Base-by-base conservation (phyloP, 208 protist species). In the Trypanosoma grayi region DNA sequence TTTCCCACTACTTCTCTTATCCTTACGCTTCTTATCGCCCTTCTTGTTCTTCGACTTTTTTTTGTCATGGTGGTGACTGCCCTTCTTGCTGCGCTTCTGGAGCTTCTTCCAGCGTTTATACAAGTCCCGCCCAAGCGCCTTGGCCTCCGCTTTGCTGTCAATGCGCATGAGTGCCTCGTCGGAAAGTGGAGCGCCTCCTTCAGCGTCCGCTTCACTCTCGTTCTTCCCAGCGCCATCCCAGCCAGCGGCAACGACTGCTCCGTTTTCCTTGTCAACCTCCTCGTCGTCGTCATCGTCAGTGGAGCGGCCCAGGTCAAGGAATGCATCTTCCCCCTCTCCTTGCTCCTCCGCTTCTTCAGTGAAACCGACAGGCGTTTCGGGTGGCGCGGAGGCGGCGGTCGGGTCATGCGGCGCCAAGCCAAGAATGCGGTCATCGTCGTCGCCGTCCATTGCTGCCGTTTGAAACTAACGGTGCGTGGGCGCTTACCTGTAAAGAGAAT, bases 101-200 rank as follows among this genome's bases (percentile, higher is more conserved):
- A 88, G 59, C 60, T 82, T 83, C 55, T 92, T 92, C 85, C 85
- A 92, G 20, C 79, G 81, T 60, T 85, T 88, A 61, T 92, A 92
- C 30, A 78, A 39, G 27, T 37, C 57, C 31, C 71, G 70, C 7
- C 79, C 76, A 36, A 92, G 61, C 36, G 56, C 60, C 70, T 86
- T 87, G 14, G 70, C 84, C 47, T 76, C 73, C 48, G 68, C 76
- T 52, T 89, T 87, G 50, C 73, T 69, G 1, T 14, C 25, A 61
- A 86, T 79, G 40, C 31, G 27, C n/a, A 68, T 60, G 6, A 88
- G 64, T n/a, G 55, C 60, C 16, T 75, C 76, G 53, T 92, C 81
- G 1, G 70, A 63, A 14, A 30, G 57, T 8, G 20, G 45, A 34
- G 30, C 30, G n/a, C 31, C 28, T 34, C 11, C 33, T 4, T 40